Evolutionary conservation across 345 rosid species (phyloP), one percentile per base, ranked within the genome.

Genomic region (Psidium guajava): DNA sequence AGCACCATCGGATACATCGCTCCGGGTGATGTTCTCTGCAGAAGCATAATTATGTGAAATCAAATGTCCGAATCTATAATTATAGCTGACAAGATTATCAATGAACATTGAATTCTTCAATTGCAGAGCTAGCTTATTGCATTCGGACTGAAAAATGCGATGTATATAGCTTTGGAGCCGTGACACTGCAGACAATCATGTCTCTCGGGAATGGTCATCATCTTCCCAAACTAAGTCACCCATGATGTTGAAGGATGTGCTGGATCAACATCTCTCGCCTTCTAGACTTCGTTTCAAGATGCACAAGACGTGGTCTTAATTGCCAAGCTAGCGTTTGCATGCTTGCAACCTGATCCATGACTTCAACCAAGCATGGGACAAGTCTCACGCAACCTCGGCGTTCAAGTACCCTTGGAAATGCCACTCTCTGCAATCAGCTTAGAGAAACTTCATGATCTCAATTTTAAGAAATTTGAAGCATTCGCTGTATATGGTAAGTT

Each of bases 1-100:
- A 36, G 36, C 20, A 59, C 73, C 2, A 8, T 36, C 0, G 89
- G 89, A 22, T 88, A 88, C 47, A 27, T 69, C 21, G 90, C 91
- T 25, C 91, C 89, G 82, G 90, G 91, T 88, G 49, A 25, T 52
- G 3, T 20, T 15, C 13, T 32, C 14, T n/a, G 9, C 16, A n/a
- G 7, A n/a, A n/a, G 32, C 18, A 32, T 57, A 25, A 11, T 57
- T 0, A 25, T 57, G 6, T 57, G 28, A 25, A 57, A 25, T 27
- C 1, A 24, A 57, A 57, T 57, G 15, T 54, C 18, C 1, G 0
- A 36, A 0, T 56, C 24, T 42, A 5, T 57, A 13, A 56, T 13
- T 40, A 10, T 8, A 8, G 22, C 15, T 24, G 11, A 28, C 4
- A 44, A 0, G 14, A 21, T 55, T 51, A 20, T 55, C 49, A 56